Evolutionary conservation across 768 basidiomycete genomes (phyloP), one percentile per base, ranked within the genome.

Genomic region (Mycena epipterygia): DNA sequence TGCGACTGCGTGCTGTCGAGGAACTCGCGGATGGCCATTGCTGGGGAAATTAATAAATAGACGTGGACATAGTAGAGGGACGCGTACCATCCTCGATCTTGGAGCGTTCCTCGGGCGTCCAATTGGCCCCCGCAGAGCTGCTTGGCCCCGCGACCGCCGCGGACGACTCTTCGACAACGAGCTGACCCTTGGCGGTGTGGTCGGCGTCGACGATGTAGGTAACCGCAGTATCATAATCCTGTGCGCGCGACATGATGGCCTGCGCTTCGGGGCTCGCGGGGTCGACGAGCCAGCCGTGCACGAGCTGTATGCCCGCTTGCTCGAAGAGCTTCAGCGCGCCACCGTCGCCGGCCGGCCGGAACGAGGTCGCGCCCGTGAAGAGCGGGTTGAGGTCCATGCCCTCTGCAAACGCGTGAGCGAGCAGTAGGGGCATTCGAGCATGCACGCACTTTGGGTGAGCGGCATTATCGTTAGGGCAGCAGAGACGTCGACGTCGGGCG

Each of bases 281-380:
- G 70, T 93, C 92, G n/a, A 90, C 89, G 19, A 93, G 86, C 96
- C 96, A 98, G 1, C 96, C 96, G 67, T 97, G 96, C 1, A 96
- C 90, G 44, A 98, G 89, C 7, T 88, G 82, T 49, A 97, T 94
- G 12, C 90, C 91, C 0, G 90, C 93, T 49, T 94, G 90, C n/a
- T 90, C 83, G 75, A 98, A 98, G 11, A 98, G 88, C 67, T 93
- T 89, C 49, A 98, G 88, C 76, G 95, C 96, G 2, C 94, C 95
- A 0, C 89, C 89, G 32, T 86, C 85, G 1, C 87, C 88, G 12
- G 84, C 83, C 2, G 94, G 92, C 16, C 88, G 85, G 78, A 97
- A 96, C 0, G 89, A 86, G 2, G 87, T 88, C 9, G 90, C 77
- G 0, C 87, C 87, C 0, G 91, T 93, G 78, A 98, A 98, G 0